Conservation (phyloP, 495 filamentous ascomycete genomes). For the Hyaloscypha finlandica region DNA sequence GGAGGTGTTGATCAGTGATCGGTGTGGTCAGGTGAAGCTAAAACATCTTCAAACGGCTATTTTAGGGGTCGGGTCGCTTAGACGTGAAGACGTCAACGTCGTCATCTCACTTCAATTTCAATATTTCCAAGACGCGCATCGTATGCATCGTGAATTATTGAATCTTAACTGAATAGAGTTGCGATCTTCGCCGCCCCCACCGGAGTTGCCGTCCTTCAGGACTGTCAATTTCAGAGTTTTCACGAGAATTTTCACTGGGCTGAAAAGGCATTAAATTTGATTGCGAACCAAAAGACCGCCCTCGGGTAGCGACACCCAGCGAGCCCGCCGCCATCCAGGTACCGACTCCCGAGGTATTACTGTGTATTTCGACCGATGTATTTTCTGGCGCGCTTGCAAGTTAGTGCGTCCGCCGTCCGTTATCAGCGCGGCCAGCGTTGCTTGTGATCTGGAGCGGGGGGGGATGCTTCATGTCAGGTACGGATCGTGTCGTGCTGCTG, state of each 20-base stretch:
- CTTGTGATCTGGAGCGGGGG: neutral
- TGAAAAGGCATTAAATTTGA: neutral
- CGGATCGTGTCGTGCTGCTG: neutral
- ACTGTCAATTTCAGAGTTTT: neutral
- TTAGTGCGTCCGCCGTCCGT: neutral
- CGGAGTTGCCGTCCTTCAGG: neutral
- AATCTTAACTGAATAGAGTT: neutral
- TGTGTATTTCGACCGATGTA: neutral
- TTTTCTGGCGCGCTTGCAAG: neutral
- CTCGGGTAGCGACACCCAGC: neutral
- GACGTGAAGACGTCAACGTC: neutral
- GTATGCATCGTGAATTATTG: neutral
- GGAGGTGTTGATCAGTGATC: neutral
- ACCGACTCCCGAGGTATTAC: neutral
- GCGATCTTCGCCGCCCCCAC: neutral
- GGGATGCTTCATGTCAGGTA: conserved; percentile 21
- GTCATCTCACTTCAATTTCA: neutral
- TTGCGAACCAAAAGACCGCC: neutral
- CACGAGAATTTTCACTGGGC: neutral
- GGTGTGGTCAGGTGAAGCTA: neutral
- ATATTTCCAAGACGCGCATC: neutral
- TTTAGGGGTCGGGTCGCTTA: neutral
- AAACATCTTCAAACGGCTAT: neutral
- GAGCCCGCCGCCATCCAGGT: neutral
- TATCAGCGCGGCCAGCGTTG: neutral